Conservation (phyloP, 1,139 yeast genomes). For the Suhomyces chickasaworum region DNA sequence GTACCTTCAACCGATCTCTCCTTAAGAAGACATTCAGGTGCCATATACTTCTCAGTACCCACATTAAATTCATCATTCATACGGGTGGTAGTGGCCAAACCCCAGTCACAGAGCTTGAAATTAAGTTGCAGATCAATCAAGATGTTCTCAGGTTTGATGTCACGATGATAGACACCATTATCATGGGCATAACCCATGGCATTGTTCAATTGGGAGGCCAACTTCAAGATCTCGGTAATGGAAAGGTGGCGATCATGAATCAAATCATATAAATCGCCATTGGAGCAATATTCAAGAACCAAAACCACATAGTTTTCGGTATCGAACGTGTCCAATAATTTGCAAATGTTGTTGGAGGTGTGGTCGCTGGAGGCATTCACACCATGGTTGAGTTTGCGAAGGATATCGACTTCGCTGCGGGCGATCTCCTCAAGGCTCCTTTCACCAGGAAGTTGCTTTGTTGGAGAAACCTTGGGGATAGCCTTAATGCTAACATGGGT, state of each 20-base stretch:
- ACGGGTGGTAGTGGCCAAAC: slow-evolving; percentile 46
- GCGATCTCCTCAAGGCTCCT: slow-evolving; percentile 34
- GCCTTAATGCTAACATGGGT: slow-evolving; percentile 39
- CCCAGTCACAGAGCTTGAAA: slow-evolving; percentile 60
- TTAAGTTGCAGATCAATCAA: slow-evolving; percentile 41
- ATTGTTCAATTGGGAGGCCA: slow-evolving; percentile 38
- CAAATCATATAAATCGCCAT: slow-evolving; percentile 54
- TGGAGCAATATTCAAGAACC: slow-evolving; percentile 52
- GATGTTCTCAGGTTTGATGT: slow-evolving; percentile 57
- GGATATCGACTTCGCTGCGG: slow-evolving; percentile 47
- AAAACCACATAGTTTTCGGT: slow-evolving; percentile 43
- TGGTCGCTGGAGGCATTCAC: slow-evolving; percentile 32
- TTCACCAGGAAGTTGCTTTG: slow-evolving; percentile 16
- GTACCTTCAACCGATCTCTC: slow-evolving; percentile 22
- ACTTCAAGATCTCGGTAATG: slow-evolving; percentile 17
- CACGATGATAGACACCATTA: slow-evolving; percentile 52
- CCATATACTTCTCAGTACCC: slow-evolving; percentile 61
- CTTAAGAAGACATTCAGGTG: slow-evolving; percentile 46
- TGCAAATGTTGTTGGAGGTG: slow-evolving; percentile 40
- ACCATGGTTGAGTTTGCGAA: slow-evolving; percentile 36
- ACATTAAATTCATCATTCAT: slow-evolving; percentile 48
- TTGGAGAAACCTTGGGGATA: slow-evolving; percentile 33
- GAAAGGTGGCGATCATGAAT: slow-evolving; percentile 26
- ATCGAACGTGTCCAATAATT: slow-evolving; percentile 45
- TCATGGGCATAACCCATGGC: slow-evolving; percentile 47